These are phyloP conservation scores for Lagenidium giganteum DNA, from an alignment of 352 stramenopile species.

Conservation along the genomic window DNA sequence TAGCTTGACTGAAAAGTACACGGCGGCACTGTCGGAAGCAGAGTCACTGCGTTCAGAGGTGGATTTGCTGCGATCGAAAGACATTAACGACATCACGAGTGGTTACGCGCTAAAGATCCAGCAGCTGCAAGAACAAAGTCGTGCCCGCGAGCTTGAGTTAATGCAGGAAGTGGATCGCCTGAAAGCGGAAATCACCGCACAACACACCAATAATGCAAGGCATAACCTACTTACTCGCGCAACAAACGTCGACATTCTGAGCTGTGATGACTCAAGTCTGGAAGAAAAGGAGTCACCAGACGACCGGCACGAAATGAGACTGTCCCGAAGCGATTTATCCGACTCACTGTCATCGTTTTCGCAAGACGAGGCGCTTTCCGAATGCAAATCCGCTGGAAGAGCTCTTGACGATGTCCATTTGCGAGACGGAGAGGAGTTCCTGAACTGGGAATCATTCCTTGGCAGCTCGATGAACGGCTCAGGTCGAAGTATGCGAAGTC, in stretches of 20 bases:
- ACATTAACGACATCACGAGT: conserved; percentile 39
- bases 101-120: conserved; percentile 42
- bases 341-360: conserved; percentile 26
- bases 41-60: conserved; percentile 61
- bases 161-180: conserved; percentile 50
- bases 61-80: conserved; percentile 55
- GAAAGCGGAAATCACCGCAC: no score
- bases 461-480: conserved; percentile 40
- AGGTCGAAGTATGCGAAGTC: conserved; percentile 16
- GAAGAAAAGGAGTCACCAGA: background rate
- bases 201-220: no score
- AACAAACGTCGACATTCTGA: no score
- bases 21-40: conserved; percentile 34
- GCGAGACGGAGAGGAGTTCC: no score
- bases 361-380: background rate
- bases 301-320: conserved; percentile 4
- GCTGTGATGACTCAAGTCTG: no score
- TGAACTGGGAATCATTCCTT: conserved; percentile 71
- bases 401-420: no score
- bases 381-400: no score
- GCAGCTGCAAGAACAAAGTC: conserved; percentile 48
- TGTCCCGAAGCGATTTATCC: conserved; percentile 58
- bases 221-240: no score
- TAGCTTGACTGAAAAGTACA: conserved; percentile 29
- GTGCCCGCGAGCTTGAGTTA: conserved; percentile 25